phyloP scores from a whole-genome alignment of 2,329 filamentous ascomycete genomes.

The Talaromyces sp. region DNA sequence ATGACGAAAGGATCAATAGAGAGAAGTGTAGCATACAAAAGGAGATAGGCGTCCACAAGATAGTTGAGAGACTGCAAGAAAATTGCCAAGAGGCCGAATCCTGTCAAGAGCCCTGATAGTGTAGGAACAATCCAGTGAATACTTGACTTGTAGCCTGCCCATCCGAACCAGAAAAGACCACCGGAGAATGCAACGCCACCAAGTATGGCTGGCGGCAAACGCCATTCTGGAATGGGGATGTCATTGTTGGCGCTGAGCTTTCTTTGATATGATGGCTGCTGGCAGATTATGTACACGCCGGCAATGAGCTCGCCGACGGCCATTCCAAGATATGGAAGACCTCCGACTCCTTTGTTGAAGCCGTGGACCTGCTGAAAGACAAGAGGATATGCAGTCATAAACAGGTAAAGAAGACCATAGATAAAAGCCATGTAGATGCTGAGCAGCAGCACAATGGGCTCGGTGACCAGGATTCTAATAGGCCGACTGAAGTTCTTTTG shows the following conservation, averaged over 20 bases:
- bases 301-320: conserved; percentile 20
- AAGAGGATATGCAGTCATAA: conserved; percentile 42
- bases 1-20: not conserved
- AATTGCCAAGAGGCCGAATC: conserved; percentile 43
- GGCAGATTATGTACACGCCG: conserved; percentile 31
- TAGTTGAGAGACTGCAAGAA: conserved; percentile 45
- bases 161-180: conserved; percentile 41
- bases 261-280: conserved; percentile 32
- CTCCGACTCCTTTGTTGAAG: conserved; percentile 35
- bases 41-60: conserved; percentile 32
- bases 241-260: conserved; percentile 29
- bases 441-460: conserved; percentile 38
- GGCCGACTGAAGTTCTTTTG: conserved; percentile 49
- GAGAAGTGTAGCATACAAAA: conserved; percentile 19
- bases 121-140: conserved; percentile 39
- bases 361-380: conserved; percentile 35
- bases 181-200: conserved; percentile 40
- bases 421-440: conserved; percentile 34
- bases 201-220: conserved; percentile 42
- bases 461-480: conserved; percentile 37
- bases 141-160: conserved; percentile 28
- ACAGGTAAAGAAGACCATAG: conserved; percentile 30
- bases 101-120: conserved; percentile 38
- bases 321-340: conserved; percentile 38
- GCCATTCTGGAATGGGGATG: conserved; percentile 33